Evolutionary conservation across 345 rosid species (phyloP).

Genomic region (Firmiana major): DNA sequence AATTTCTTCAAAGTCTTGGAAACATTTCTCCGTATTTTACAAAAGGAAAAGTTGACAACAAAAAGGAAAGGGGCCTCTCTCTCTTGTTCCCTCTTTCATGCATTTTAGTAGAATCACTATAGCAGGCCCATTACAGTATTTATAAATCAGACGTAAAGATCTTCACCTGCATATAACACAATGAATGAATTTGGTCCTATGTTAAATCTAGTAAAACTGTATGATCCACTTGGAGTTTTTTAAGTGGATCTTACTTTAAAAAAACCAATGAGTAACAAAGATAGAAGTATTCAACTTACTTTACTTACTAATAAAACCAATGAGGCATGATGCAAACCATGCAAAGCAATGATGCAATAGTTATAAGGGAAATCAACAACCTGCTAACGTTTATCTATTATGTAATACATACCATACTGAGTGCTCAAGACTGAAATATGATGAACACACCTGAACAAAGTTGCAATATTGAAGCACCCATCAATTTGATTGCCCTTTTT

Average conservation of each 20-base stretch:
- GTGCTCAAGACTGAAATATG: not conserved
- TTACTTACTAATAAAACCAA: not conserved
- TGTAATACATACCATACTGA: not conserved
- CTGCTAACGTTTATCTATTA: not conserved
- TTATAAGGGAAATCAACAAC: not conserved
- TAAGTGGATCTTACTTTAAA: no score
- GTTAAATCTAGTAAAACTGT: not conserved
- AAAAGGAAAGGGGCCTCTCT: not conserved
- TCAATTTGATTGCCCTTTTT: slow-evolving; percentile 59
- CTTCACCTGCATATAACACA: not conserved
- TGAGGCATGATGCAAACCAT: not conserved
- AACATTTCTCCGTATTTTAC: not conserved
- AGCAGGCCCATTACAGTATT: not conserved
- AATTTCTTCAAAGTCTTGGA: not conserved
- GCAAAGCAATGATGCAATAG: not conserved
- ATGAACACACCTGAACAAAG: slow-evolving; percentile 45
- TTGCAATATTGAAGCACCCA: slow-evolving; percentile 73
- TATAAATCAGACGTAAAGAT: not conserved
- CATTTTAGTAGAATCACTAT: not conserved
- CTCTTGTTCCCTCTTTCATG: not conserved
- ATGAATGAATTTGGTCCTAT: not conserved
- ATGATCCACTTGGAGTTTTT: not conserved
- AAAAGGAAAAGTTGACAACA: not conserved
- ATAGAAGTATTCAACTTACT: not conserved
- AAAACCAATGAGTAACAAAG: no score